Evolutionary conservation across 1,284 basidiomycete species (phyloP).

Genomic region (Irpex lacteus): DNA sequence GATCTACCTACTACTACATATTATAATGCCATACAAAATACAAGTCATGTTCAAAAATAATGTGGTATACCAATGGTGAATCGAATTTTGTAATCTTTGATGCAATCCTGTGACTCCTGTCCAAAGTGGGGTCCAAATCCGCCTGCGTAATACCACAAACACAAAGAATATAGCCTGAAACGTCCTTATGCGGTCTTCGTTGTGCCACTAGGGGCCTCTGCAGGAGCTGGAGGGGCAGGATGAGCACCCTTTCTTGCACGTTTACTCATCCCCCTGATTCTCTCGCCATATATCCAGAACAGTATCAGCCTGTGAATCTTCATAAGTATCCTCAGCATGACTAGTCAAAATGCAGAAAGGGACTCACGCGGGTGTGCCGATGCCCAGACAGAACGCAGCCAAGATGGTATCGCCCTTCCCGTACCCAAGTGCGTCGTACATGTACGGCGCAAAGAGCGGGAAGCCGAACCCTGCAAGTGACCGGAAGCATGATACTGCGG

Average conservation of each 20-base stretch:
- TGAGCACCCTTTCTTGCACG: conserved; percentile 1
- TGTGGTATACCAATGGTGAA: no score
- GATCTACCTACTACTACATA: no score
- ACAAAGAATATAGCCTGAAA: background rate
- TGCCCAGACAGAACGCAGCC: conserved; percentile 46
- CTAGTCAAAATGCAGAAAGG: background rate
- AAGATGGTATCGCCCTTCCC: conserved; percentile 63
- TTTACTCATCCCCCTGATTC: conserved; percentile 36
- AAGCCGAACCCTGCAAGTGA: conserved; percentile 64
- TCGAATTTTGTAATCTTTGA: no score
- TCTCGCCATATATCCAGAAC: conserved; percentile 51
- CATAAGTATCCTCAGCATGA: background rate
- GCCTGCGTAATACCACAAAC: no score
- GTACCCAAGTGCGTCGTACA: conserved; percentile 60
- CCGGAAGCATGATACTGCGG: conserved; percentile 53
- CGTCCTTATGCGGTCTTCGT: background rate
- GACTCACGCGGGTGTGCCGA: conserved; percentile 63
- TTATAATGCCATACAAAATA: no score
- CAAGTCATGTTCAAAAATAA: no score
- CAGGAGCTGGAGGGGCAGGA: background rate
- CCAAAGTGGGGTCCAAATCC: no score
- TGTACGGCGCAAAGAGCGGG: conserved; percentile 62
- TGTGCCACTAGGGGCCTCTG: background rate
- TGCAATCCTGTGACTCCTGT: no score
- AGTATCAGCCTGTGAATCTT: conserved; percentile 38